Percentiles rank a stretch among this genome's conserved stretches.
These are phyloP conservation scores for Mycosphaerelloides madeirae DNA, from an alignment of 2,329 filamentous ascomycete species.

Conservation along the genomic window DNA sequence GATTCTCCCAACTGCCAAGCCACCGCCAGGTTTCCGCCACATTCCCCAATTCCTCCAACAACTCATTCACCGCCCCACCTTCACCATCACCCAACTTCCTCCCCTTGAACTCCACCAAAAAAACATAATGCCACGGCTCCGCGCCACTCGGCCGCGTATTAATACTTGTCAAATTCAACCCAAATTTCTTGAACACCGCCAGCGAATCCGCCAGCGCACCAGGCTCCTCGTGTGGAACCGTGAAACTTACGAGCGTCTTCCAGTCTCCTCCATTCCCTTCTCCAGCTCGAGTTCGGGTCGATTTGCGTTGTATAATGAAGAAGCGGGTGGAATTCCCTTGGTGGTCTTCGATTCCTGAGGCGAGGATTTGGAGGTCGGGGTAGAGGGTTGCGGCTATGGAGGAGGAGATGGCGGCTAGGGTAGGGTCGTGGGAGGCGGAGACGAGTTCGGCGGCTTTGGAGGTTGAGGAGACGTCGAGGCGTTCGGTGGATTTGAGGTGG, in stretches of 20 bases:
- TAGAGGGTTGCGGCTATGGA: slow-evolving; percentile 65
- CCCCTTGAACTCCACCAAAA: slow-evolving; percentile 86
- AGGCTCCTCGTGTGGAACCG: slow-evolving; percentile 57
- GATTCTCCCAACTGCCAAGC: slow-evolving; percentile 33
- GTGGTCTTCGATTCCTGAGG: slow-evolving; percentile 65
- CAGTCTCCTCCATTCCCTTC: slow-evolving; percentile 10
- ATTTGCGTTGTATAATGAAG: slow-evolving; percentile 53
- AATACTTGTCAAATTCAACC: slow-evolving; percentile 84
- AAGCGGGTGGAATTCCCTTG: slow-evolving; percentile 76
- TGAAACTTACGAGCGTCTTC: slow-evolving; percentile 80
- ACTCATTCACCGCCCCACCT: slow-evolving; percentile 55
- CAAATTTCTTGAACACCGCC: slow-evolving; percentile 67
- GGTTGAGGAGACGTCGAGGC: slow-evolving; percentile 79
- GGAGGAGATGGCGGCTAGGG: slow-evolving; percentile 70
- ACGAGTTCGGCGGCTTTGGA: slow-evolving; percentile 74
- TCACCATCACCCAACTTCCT: slow-evolving; percentile 48
- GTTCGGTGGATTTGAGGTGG: slow-evolving; percentile 68
- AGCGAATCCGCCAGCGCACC: slow-evolving; percentile 81
- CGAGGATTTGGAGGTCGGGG: slow-evolving; percentile 61
- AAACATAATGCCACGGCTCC: slow-evolving; percentile 82
- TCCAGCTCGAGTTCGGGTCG: no score
- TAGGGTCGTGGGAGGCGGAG: slow-evolving; percentile 52
- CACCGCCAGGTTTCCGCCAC: slow-evolving; percentile 62
- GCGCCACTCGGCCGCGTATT: slow-evolving; percentile 75
- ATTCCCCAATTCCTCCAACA: slow-evolving; percentile 54